These are phyloP conservation scores for Hawksworthiomyces lignivorus DNA, from an alignment of 2,329 filamentous ascomycete species.

Conservation along the genomic window DNA sequence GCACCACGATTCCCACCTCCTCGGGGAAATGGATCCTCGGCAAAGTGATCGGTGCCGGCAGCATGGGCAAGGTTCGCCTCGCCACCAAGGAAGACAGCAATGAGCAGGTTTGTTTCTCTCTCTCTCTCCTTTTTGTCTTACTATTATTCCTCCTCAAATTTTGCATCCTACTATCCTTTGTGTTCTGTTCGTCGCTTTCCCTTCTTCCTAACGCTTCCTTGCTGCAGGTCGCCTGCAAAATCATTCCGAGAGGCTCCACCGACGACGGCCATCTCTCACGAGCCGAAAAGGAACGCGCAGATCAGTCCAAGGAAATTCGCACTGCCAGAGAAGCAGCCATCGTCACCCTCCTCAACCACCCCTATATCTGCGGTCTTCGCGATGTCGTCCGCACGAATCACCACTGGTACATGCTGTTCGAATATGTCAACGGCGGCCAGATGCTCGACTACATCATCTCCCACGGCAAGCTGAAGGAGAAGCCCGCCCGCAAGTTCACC, in stretches of 20 bases:
- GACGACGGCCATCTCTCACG: constrained; percentile 70
- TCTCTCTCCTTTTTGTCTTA: constrained; percentile 2
- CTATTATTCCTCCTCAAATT: too few relatives aligned
- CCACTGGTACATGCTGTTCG: constrained; percentile 99
- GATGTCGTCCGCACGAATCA: constrained; percentile 94
- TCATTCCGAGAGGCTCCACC: constrained; percentile 82
- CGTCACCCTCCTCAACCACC: constrained; percentile 86
- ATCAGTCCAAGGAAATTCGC: constrained; percentile 92
- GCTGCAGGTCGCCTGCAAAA: constrained; percentile 86
- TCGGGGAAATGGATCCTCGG: constrained; percentile 92
- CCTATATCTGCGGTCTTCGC: constrained; percentile 90
- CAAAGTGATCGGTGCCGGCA: constrained; percentile 94
- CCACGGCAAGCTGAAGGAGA: constrained; percentile 94
- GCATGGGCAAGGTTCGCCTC: constrained; percentile 98
- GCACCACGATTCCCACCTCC: constrained; percentile 80
- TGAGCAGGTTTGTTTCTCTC: constrained; percentile 64
- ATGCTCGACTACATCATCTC: constrained; percentile 99
- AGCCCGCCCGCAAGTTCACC: constrained; percentile 95
- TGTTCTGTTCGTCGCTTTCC: too few relatives aligned
- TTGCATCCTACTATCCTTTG: too few relatives aligned
- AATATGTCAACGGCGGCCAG: constrained; percentile 97
- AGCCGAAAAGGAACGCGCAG: constrained; percentile 77
- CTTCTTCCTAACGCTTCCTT: not conserved
- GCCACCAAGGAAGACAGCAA: constrained; percentile 83
- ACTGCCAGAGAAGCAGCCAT: constrained; percentile 95